Evolutionary conservation across 148 eudicot species (phyloP), one percentile per base, ranked within the genome.

Genomic region (Rhododendron molle): DNA sequence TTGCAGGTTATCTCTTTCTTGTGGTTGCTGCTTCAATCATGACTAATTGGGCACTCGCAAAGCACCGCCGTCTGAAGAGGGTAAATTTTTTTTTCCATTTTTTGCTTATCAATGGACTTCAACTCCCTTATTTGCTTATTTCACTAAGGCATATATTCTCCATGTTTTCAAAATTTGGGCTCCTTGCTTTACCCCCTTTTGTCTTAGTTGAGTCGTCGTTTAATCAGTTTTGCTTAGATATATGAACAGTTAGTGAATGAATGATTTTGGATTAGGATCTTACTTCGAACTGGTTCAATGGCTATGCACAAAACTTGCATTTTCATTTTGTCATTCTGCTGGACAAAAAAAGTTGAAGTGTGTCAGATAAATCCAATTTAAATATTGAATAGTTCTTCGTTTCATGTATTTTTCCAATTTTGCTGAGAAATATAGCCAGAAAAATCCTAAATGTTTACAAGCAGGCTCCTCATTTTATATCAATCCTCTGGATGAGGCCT

Each of bases 11-110:
- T 89, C 86, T 94, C 83, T 95, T 97, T 85, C 87, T 89, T 50
- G 90, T 94, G 82, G 99, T 97, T 86, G 99, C 99, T 82, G 92
- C 98, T 87, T 49, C 85, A 15, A 95, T 97, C 62, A 97, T 97
- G 99, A 95, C 98, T 56, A 95, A 97, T 80, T 97, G 99, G 99
- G 99, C 98, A 32, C 97, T 97, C 72, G 98, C 94, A 80, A 97
- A 95, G 91, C 98, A 95, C 91, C 91, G 95, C 18, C 98, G 98
- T 86, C 87, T 97, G 62, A 97, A 87, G 90, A 97, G 87, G 99
- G 99, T 97, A 91, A 85, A n/a, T n/a, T 26, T 47, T 85, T 80
- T 76, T 34, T 65, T 65, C 11, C 87, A 69, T 81, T 86, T 1
- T 47, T 9, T 46, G 49, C 49, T 5, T 5, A 16, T 40, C 18